These are phyloP conservation scores for Pythium graminicola DNA, from an alignment of 352 stramenopile species.

Conservation along the genomic window DNA sequence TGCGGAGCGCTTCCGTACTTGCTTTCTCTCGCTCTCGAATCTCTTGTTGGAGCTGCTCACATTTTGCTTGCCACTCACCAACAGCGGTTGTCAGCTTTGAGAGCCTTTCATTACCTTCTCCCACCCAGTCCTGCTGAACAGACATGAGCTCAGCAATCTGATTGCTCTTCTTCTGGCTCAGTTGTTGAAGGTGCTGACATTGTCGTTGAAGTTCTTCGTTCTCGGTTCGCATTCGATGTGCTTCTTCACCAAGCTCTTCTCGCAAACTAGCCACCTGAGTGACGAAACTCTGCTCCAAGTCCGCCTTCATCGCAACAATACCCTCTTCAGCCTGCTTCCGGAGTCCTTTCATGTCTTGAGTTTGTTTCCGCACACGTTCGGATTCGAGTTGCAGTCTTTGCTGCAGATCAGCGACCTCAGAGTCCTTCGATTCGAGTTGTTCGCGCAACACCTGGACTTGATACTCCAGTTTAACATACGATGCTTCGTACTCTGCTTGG, in stretches of 20 bases:
- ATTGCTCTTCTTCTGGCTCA: slow-evolving; percentile 43
- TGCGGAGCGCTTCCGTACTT: slow-evolving; percentile 39
- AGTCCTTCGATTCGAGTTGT: slow-evolving; percentile 30
- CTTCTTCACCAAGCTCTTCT: slow-evolving; percentile 22
- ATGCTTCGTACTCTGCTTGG: slow-evolving; percentile 37
- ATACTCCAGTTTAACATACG: slow-evolving; percentile 42
- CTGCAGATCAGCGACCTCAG: slow-evolving; percentile 30
- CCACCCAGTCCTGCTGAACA: slow-evolving; percentile 32
- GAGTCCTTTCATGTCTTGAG: slow-evolving; percentile 32
- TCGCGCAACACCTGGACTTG: slow-evolving; percentile 40
- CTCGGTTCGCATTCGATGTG: slow-evolving; percentile 6
- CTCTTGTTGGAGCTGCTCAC: slow-evolving; percentile 38
- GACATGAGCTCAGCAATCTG: slow-evolving; percentile 49
- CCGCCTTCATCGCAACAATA: slow-evolving; percentile 13
- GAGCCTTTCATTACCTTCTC: slow-evolving; percentile 17
- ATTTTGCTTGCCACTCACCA: slow-evolving; percentile 29
- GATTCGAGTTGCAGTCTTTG: slow-evolving; percentile 35
- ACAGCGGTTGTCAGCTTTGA: slow-evolving; percentile 11
- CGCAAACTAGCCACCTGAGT: slow-evolving; percentile 13
- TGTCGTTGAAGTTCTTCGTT: slow-evolving; percentile 35
- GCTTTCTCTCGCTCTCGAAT: slow-evolving; percentile 40
- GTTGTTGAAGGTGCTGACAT: slow-evolving; percentile 41
- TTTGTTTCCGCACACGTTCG: slow-evolving; percentile 31
- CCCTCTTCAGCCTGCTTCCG: slow-evolving; percentile 29
- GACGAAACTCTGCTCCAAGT: slow-evolving; percentile 23